phyloP scores from a whole-genome alignment of 176 grass and related monocot genomes.

The Carex myosuroides region DNA sequence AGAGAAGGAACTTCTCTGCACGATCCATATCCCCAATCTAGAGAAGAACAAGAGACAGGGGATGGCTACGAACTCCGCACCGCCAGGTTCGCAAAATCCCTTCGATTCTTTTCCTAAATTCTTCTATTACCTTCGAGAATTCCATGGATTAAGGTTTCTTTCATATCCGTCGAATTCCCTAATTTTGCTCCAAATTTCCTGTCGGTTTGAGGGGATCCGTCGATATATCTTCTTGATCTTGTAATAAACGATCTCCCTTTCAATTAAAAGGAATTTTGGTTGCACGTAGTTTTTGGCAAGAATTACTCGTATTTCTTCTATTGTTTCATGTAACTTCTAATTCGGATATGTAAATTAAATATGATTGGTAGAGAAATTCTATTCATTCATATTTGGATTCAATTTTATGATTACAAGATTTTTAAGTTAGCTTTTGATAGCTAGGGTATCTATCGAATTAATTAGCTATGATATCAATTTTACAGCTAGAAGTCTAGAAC shows the following conservation, averaged over 20 bases:
- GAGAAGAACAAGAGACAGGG: slow-evolving; percentile 8
- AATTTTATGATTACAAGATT: not conserved
- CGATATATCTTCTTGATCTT: not conserved
- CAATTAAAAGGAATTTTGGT: not conserved
- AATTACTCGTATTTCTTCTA: not conserved
- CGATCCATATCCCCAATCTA: slow-evolving; percentile 1
- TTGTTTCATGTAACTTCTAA: not conserved
- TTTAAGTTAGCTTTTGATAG: not conserved
- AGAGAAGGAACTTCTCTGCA: not conserved
- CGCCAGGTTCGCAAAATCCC: slow-evolving; percentile 20
- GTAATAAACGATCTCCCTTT: not conserved
- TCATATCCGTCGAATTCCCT: not conserved
- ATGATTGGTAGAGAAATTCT: not conserved
- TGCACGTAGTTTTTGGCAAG: not conserved
- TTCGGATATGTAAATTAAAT: not conserved
- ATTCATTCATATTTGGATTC: not conserved
- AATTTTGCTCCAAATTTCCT: not conserved
- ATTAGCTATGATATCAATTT: not conserved
- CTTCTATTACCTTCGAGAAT: not conserved
- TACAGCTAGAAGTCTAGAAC: not conserved
- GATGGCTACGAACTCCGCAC: slow-evolving; percentile 25
- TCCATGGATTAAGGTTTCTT: not conserved
- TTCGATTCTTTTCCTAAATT: slow-evolving; percentile 1
- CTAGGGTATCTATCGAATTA: not conserved
- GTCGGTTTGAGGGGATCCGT: not conserved